Base-by-base conservation (phyloP, 495 filamentous ascomycete genomes). In the Neohortaea acidophila region DNA sequence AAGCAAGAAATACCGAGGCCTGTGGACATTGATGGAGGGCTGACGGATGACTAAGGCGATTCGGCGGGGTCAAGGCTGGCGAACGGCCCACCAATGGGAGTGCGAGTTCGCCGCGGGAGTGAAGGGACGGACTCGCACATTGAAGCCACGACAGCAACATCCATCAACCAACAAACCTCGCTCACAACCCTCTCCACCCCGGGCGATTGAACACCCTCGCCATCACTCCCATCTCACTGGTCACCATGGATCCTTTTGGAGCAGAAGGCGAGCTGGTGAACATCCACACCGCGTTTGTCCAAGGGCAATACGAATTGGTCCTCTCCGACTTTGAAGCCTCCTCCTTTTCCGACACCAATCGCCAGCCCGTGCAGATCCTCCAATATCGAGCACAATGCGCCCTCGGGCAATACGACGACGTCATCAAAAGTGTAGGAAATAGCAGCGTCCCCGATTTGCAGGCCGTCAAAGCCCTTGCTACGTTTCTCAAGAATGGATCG, bases 251-350 rank as follows among this genome's bases (percentile, higher is more conserved):
- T 67, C 89, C 87, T 43, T 97, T 87, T 56, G 91, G 84, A 15
- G 70, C 81, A 49, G 89, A 94, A 66, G 84, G 84, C 66, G 89
- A 97, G 64, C 75, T 97, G 49, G 75, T 93, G 59, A 92, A 86
- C 67, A 77, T 94, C 57, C 82, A 89, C 72, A 92, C 79, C 63
- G 72, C 81, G 66, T 94, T 93, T 72, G 80, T 89, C 68, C 81
- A 85, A 56, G 83, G 81, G 55, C 83, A 87, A 63, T 93, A 83
- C 70, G 65, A 77, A 37, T 63, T 72, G 39, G 84, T 89, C 46
- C 58, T 87, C 60, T 38, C 27, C 41, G 77, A 84, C 62, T 85
- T 80, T 61, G 75, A 84, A 59, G 75, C 73, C 19, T 69, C 77
- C 4, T 61, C 75, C 30, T 74, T 94, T 43, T 84, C 81, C 37